Evolutionary conservation across 2,329 filamentous ascomycete species (phyloP), one percentile per base, ranked within the genome.

Genomic region (Rugonectria rugulosa): DNA sequence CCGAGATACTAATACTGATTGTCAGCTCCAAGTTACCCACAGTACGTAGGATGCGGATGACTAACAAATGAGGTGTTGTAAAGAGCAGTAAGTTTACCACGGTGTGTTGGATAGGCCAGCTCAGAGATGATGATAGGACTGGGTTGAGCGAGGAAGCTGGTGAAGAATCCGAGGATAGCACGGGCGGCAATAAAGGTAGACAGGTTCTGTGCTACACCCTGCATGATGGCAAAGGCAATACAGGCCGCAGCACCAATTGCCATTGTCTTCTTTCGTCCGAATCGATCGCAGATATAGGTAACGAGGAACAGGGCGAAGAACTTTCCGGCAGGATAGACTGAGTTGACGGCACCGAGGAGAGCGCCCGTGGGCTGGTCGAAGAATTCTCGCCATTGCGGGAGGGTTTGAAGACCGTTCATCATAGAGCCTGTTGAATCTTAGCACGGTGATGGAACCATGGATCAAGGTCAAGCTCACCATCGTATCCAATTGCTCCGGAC

Each of bases 401-500:
- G 19, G 20, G 37, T 21, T n/a, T 40, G 37, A 10, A 40, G 37
- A 8, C 46, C 46, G 36, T 49, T 49, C 26, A 49, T 38, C 46
- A 49, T 38, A 14, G 31, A 44, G 10, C 48, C 46, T 36, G 26
- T n/a, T n/a, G 10, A 42, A 24, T 9, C 14, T 24, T n/a, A 32
- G 29, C 12, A 5, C 19, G n/a, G 5, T n/a, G 17, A 15, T 36
- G 15, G n/a, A 15, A 3, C 19, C 15, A n/a, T n/a, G n/a, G 29
- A n/a, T 12, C n/a, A 15, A 14, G 12, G 14, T 19, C n/a, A 36
- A 17, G 15, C 19, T 15, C 64, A 72, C 75, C 77, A 72, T 80
- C 78, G 36, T 78, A 81, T 4, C 78, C 78, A 29, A 72, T 72
- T 2, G 75, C 73, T 1, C 74, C 70, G 0, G 77, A 76, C 0